phyloP scores from a whole-genome alignment of 179 eudicot genomes.

The Camellia oleifera region DNA sequence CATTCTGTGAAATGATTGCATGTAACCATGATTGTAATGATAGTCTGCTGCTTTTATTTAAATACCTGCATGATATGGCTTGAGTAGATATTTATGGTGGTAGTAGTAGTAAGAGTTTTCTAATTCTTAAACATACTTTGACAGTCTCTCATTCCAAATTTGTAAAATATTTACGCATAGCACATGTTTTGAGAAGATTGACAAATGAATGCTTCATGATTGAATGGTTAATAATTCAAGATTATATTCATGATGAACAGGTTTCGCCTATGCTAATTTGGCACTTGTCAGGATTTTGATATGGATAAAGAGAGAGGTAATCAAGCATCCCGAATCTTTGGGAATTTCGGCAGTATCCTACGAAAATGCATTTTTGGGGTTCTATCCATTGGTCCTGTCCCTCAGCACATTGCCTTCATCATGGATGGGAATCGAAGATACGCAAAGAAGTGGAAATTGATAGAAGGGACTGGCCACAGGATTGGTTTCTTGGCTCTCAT shows the following conservation, averaged over 20 bases:
- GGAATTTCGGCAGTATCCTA: constrained; percentile 20
- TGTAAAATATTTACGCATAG: no score
- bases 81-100: no score
- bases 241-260: constrained; percentile 1
- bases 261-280: constrained; percentile 2
- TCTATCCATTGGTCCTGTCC: constrained; percentile 60
- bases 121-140: neutral
- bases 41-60: no score
- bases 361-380: constrained; percentile 46
- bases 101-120: no score
- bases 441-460: constrained; percentile 45
- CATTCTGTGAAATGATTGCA: neutral
- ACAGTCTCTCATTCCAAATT: neutral
- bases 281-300: neutral
- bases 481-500: constrained; percentile 47
- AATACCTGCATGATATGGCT: neutral
- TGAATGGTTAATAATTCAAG: neutral
- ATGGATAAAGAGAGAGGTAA: constrained; percentile 21
- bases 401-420: constrained; percentile 66
- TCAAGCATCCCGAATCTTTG: constrained; percentile 17
- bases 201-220: no score
- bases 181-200: no score
- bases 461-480: constrained; percentile 57
- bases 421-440: constrained; percentile 86
- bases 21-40: neutral